Conservation (phyloP, 2,329 filamentous ascomycete species). For the Parastagonospora nodorum region DNA sequence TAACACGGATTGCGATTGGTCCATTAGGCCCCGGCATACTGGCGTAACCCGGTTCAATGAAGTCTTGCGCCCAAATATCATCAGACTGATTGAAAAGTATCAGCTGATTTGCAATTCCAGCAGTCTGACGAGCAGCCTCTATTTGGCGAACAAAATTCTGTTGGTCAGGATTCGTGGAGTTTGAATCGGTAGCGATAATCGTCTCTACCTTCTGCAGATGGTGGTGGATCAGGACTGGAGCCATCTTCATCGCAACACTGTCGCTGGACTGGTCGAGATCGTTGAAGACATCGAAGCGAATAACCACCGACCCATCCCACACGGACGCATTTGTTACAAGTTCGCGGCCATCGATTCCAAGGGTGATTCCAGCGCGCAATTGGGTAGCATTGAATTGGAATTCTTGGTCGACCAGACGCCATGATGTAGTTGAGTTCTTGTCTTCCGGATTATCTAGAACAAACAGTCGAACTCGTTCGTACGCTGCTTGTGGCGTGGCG, state of each 20-base stretch:
- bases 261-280: slow-evolving; percentile 12
- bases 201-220: slow-evolving; percentile 36
- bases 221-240: slow-evolving; percentile 48
- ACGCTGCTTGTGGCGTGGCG: background rate
- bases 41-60: slow-evolving; percentile 47
- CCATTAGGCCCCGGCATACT: slow-evolving; percentile 48
- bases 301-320: background rate
- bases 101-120: slow-evolving; percentile 17
- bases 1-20: slow-evolving; percentile 37
- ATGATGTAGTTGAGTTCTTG: background rate
- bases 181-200: slow-evolving; percentile 24
- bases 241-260: slow-evolving; percentile 40
- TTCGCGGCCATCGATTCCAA: background rate
- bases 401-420: background rate
- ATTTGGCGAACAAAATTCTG: slow-evolving; percentile 9
- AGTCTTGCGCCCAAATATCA: slow-evolving; percentile 49
- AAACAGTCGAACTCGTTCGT: slow-evolving; percentile 10
- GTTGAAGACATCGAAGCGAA: background rate
- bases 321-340: background rate
- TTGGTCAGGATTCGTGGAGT: background rate
- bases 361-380: background rate
- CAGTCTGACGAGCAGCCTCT: slow-evolving; percentile 2
- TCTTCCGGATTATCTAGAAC: no score
- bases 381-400: background rate
- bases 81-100: slow-evolving; percentile 24